Evolutionary conservation across 208 protist species (phyloP).

Genomic region (Acanthamoeba sp.): DNA sequence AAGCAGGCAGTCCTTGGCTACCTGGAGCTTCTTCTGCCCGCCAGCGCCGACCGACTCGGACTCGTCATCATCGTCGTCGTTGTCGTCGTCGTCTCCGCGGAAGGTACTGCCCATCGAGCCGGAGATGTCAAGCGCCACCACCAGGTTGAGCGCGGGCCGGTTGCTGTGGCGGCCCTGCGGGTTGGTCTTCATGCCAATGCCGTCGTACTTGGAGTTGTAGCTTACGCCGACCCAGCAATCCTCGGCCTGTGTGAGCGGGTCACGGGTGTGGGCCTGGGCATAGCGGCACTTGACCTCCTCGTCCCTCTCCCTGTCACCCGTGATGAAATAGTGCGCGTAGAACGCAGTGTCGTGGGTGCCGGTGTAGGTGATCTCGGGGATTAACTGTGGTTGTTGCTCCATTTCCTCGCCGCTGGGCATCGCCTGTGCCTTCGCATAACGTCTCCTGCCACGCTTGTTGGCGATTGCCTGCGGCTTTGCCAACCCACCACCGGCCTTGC

Average conservation of each 20-base stretch:
- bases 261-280: constrained; percentile 24
- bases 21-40: constrained; percentile 42
- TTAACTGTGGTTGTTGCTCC: background rate
- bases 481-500: background rate
- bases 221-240: constrained; percentile 56
- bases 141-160: constrained; percentile 56
- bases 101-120: constrained; percentile 47
- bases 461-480: background rate
- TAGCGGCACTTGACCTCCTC: constrained; percentile 54
- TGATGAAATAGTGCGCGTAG: constrained; percentile 64
- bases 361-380: constrained; percentile 57
- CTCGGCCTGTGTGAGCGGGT: constrained; percentile 10
- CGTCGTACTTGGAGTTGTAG: constrained; percentile 73
- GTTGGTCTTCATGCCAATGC: constrained; percentile 54
- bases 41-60: background rate
- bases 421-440: background rate
- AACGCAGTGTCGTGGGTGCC: constrained; percentile 64
- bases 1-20: constrained; percentile 67
- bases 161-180: background rate
- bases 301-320: constrained; percentile 18
- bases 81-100: background rate
- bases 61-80: background rate
- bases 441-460: constrained; percentile 23
- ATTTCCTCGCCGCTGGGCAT: background rate
- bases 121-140: constrained; percentile 63